Percentiles rank a stretch among this genome's conserved stretches.
Evolutionary conservation across 257 asterid genomes (phyloP).

Genomic region (Striga asiatica): DNA sequence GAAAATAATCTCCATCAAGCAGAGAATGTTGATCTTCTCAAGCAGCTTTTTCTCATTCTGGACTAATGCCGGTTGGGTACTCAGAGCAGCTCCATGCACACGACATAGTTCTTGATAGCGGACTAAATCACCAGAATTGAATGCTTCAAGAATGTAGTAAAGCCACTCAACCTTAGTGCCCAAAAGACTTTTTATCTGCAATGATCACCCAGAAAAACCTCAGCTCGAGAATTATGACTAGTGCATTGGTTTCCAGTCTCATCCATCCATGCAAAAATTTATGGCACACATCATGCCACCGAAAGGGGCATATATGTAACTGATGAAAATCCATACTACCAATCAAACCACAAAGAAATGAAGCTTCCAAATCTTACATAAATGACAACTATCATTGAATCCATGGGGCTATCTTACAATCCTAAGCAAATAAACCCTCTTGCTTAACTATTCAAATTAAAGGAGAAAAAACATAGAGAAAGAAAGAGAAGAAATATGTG

Average conservation of each 20-base stretch:
- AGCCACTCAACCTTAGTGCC: conserved; percentile 93
- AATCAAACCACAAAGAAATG: too few species aligned
- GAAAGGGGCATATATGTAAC: too few species aligned
- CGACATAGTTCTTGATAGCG: conserved; percentile 81
- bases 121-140: conserved; percentile 70
- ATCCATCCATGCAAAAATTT: not conserved
- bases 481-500: too few species aligned
- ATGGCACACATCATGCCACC: too few species aligned
- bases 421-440: too few species aligned
- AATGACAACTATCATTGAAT: too few species aligned
- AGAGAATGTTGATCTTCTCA: conserved; percentile 92
- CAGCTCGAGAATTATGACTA: not conserved
- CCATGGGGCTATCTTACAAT: too few species aligned
- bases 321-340: too few species aligned
- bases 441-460: too few species aligned
- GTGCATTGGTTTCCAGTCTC: not conserved
- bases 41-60: conserved; percentile 88
- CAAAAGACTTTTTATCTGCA: conserved; percentile 73
- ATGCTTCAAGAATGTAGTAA: conserved; percentile 81
- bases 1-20: conserved; percentile 95
- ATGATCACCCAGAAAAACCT: conserved; percentile 1
- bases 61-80: conserved; percentile 77
- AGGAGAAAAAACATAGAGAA: too few species aligned
- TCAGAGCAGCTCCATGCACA: conserved; percentile 75
- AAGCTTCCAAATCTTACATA: too few species aligned